These are phyloP conservation scores for Stephania yunnanensis DNA, from an alignment of 164 flowering plant species.

Conservation along the genomic window DNA sequence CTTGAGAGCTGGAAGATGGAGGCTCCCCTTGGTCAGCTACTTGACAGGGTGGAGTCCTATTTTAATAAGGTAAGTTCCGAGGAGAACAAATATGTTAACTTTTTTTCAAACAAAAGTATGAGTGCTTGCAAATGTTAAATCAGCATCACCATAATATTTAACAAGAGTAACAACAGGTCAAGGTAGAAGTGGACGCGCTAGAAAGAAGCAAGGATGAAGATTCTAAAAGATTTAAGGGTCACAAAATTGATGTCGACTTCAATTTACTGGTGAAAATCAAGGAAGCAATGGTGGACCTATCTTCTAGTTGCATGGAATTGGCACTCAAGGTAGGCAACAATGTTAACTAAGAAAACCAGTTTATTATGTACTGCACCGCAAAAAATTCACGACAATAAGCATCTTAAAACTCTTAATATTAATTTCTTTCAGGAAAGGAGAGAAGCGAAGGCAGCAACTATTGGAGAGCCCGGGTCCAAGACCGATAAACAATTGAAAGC, in stretches of 20 bases:
- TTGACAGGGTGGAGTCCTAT: constrained; percentile 64
- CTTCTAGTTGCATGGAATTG: constrained; percentile 75
- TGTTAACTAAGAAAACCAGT: neutral
- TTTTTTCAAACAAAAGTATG: neutral
- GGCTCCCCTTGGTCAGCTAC: constrained; percentile 42
- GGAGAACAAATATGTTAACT: neutral
- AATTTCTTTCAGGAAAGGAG: constrained; percentile 36
- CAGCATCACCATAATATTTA: neutral
- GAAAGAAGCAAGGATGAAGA: constrained; percentile 85
- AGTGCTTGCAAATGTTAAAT: neutral
- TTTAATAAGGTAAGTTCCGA: constrained; percentile 57
- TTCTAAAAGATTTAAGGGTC: constrained; percentile 50
- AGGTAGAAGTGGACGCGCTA: constrained; percentile 56
- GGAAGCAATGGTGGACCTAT: constrained; percentile 80
- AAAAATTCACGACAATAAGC: neutral
- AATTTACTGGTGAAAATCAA: constrained; percentile 50
- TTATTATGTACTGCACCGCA: neutral
- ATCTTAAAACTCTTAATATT: neutral
- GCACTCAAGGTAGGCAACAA: constrained; percentile 53
- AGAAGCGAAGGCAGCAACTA: constrained; percentile 30
- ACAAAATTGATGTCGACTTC: constrained; percentile 69
- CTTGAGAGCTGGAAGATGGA: constrained; percentile 55
- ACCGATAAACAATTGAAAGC: constrained; percentile 25
- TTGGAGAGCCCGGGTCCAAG: constrained; percentile 22
- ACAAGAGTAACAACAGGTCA: constrained; percentile 35